These are phyloP conservation scores for Monosporascus sp. DNA, from an alignment of 2,329 filamentous ascomycete species.

Conservation along the genomic window DNA sequence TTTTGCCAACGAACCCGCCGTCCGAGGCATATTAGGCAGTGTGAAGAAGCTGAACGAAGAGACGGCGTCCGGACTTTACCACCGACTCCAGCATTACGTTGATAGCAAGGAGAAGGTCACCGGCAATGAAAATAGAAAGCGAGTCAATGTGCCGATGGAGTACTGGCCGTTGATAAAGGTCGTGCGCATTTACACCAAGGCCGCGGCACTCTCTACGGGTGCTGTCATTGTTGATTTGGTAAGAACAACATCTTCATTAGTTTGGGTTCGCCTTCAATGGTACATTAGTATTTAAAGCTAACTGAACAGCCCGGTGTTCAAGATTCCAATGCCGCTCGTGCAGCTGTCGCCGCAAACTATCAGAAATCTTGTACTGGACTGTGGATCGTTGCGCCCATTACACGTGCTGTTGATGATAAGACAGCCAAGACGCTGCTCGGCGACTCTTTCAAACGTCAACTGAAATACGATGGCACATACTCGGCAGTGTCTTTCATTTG, in stretches of 20 bases:
- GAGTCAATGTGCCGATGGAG: constrained; percentile 11
- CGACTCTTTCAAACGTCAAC: constrained; percentile 52
- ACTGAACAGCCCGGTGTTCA: constrained; percentile 39
- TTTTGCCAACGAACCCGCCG: constrained; percentile 16
- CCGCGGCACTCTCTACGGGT: constrained; percentile 29
- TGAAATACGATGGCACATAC: constrained; percentile 54
- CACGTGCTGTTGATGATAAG: constrained; percentile 56
- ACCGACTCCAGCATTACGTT: constrained; percentile 21
- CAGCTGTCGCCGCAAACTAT: constrained; percentile 49
- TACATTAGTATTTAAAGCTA: constrained; percentile 19
- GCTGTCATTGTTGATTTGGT: constrained; percentile 30
- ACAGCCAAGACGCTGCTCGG: constrained; percentile 52
- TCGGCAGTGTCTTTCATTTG: constrained; percentile 48
- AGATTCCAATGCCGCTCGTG: constrained; percentile 51
- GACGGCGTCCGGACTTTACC: constrained; percentile 17
- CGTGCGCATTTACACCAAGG: constrained; percentile 34
- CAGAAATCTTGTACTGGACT: constrained; percentile 53
- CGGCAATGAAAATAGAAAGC: constrained; percentile 6
- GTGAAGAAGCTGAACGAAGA: constrained; percentile 16
- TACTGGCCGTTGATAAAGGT: constrained; percentile 42
- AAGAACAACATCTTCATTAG: constrained; percentile 3
- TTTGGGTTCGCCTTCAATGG: neutral
- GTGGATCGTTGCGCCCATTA: constrained; percentile 60
- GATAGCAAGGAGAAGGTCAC: constrained; percentile 24
- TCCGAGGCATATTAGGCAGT: constrained; percentile 19